Evolutionary conservation across 768 basidiomycete genomes (phyloP).

Genomic region (Xerocomellus amylosporus): DNA sequence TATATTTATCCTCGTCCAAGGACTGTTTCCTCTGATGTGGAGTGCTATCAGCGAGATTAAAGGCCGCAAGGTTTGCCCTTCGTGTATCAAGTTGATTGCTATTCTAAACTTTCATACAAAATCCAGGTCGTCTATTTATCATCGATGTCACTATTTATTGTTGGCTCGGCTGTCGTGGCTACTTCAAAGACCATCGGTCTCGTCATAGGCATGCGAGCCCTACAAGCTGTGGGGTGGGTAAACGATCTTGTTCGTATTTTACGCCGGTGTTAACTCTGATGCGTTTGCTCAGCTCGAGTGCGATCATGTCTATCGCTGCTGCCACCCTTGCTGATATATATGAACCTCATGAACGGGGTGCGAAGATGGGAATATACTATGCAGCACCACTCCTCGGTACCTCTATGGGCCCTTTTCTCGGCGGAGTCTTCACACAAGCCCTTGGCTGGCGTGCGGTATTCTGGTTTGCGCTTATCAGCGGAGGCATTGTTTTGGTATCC

Average conservation of each 20-base stretch:
- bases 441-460: constrained; percentile 83
- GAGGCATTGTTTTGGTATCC: constrained; percentile 48
- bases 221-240: constrained; percentile 61
- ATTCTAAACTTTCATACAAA: background rate
- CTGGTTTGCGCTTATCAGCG: constrained; percentile 72
- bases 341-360: constrained; percentile 75
- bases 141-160: constrained; percentile 51
- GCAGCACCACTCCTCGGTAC: constrained; percentile 74
- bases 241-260: background rate
- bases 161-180: constrained; percentile 60
- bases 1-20: constrained; percentile 69
- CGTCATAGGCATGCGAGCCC: constrained; percentile 63
- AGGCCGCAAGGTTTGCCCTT: constrained; percentile 57
- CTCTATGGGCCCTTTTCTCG: constrained; percentile 64
- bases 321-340: constrained; percentile 80
- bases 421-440: constrained; percentile 62
- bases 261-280: background rate
- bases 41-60: constrained; percentile 70
- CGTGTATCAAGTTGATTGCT: background rate
- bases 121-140: constrained; percentile 52
- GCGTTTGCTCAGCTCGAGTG: constrained; percentile 47
- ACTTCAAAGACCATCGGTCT: constrained; percentile 52
- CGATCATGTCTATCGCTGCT: constrained; percentile 70
- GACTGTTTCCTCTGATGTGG: constrained; percentile 66
- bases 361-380: constrained; percentile 81